Evolutionary conservation across 192 early-diverging fungal species (phyloP).

Genomic region (Coemansia aciculifera): DNA sequence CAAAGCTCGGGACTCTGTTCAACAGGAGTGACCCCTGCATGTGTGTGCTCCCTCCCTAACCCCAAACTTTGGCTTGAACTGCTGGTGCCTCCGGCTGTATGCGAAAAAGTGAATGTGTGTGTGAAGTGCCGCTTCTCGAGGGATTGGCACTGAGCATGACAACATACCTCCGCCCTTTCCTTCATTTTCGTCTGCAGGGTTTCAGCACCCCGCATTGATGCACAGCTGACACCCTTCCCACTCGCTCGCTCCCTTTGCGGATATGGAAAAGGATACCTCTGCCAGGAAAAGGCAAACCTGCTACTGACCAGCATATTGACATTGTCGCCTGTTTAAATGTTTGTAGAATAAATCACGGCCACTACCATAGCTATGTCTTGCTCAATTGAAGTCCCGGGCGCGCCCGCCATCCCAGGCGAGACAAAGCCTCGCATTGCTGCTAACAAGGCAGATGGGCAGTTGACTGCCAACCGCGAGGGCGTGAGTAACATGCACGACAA

Average conservation of each 20-base stretch:
- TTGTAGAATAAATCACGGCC: background rate
- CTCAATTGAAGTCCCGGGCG: conserved; percentile 42
- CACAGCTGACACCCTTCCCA: background rate
- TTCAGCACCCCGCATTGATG: background rate
- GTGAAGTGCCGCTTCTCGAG: background rate
- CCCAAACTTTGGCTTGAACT: background rate
- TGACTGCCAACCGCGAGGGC: conserved; percentile 34
- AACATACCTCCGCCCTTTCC: too few relatives aligned
- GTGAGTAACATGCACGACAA: conserved; percentile 52
- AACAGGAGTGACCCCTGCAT: background rate
- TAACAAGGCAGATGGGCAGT: conserved; percentile 24
- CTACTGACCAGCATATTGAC: background rate
- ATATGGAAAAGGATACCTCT: background rate
- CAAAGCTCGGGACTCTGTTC: background rate
- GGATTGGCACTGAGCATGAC: background rate
- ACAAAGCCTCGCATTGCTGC: conserved; percentile 51
- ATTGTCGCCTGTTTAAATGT: background rate
- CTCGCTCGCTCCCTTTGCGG: background rate
- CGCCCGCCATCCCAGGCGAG: conserved; percentile 34
- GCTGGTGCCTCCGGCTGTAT: background rate
- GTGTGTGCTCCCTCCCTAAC: background rate
- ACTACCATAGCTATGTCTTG: background rate
- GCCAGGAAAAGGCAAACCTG: background rate
- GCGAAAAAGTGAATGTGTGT: background rate
- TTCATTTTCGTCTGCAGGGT: background rate